These are phyloP conservation scores for Pholiota molesta DNA, from an alignment of 768 basidiomycete genomes.

Conservation along the genomic window DNA sequence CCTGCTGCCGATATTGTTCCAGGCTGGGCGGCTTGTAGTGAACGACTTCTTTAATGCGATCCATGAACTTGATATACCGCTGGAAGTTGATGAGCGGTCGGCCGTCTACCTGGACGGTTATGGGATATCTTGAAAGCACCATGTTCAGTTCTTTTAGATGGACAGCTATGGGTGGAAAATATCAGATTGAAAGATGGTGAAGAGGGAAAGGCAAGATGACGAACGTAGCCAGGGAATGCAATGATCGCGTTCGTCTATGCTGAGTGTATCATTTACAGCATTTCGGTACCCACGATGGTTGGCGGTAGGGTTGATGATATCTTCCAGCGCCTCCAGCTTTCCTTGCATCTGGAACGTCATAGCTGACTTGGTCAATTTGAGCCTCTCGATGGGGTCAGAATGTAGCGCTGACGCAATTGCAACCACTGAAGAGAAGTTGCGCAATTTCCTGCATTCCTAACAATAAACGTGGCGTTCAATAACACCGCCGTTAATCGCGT, in stretches of 20 bases:
- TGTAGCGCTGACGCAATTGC: slow-evolving; percentile 46
- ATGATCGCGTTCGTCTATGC: slow-evolving; percentile 23
- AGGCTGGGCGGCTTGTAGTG: slow-evolving; percentile 36
- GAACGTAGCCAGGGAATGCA: slow-evolving; percentile 48
- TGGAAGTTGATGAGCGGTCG: slow-evolving; percentile 44
- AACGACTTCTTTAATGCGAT: slow-evolving; percentile 35
- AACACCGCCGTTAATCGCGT: background rate
- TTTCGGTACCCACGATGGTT: slow-evolving; percentile 42
- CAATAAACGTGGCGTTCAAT: background rate
- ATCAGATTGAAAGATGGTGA: background rate
- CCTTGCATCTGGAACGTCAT: slow-evolving; percentile 30
- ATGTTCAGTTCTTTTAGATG: slow-evolving; percentile 40
- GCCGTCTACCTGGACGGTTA: slow-evolving; percentile 31
- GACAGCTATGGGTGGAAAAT: slow-evolving; percentile 29
- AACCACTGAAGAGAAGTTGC: slow-evolving; percentile 46
- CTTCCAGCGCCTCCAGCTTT: slow-evolving; percentile 35
- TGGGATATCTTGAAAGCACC: slow-evolving; percentile 33
- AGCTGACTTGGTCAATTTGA: slow-evolving; percentile 35
- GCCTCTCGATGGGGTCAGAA: slow-evolving; percentile 39
- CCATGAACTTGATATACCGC: slow-evolving; percentile 40
- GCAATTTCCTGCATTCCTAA: slow-evolving; percentile 46
- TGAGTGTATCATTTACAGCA: slow-evolving; percentile 29
- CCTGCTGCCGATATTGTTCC: slow-evolving; percentile 32
- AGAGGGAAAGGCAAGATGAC: slow-evolving; percentile 7
- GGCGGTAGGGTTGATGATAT: slow-evolving; percentile 34